Evolutionary conservation across 2,329 filamentous ascomycete species (phyloP).

Genomic region (Alternaria metachromatica): DNA sequence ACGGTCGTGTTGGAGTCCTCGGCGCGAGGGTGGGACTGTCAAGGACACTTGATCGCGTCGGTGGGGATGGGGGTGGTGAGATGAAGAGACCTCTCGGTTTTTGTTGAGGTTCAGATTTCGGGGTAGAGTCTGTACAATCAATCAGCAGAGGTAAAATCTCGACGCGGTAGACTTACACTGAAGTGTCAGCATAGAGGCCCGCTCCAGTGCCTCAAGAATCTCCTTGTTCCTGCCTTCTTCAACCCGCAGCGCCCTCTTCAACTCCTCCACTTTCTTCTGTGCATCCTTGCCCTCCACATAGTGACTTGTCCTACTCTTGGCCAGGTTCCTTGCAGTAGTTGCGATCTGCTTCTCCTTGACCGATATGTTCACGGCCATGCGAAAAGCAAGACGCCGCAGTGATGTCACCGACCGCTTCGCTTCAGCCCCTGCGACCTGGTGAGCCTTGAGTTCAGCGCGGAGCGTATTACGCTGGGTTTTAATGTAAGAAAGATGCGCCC

Average conservation of each 20-base stretch:
- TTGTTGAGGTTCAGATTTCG: slow-evolving; percentile 28
- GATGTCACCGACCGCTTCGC: slow-evolving; percentile 45
- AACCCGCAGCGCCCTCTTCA: slow-evolving; percentile 39
- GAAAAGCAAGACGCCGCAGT: slow-evolving; percentile 46
- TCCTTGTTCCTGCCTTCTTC: slow-evolving; percentile 48
- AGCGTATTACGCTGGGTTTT: slow-evolving; percentile 45
- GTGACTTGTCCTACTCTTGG: slow-evolving; percentile 38
- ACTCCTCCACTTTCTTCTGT: slow-evolving; percentile 42
- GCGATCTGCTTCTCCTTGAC: slow-evolving; percentile 50
- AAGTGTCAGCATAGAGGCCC: slow-evolving; percentile 46
- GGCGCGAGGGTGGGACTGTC: slow-evolving; percentile 23
- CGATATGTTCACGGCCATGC: slow-evolving; percentile 49
- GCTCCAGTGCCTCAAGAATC: slow-evolving; percentile 46
- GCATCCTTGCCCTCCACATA: slow-evolving; percentile 42
- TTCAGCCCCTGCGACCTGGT: slow-evolving; percentile 42
- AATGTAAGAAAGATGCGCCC: slow-evolving; percentile 46
- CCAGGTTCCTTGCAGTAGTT: slow-evolving; percentile 40
- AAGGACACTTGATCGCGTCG: slow-evolving; percentile 27
- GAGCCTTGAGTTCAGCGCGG: slow-evolving; percentile 41
- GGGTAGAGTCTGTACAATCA: slow-evolving; percentile 29
- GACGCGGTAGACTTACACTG: slow-evolving; percentile 35
- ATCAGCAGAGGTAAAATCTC: slow-evolving; percentile 8
- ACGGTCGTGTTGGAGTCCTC: slow-evolving; percentile 33
- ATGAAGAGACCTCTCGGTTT: slow-evolving; percentile 32
- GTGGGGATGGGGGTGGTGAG: slow-evolving; percentile 45